Percentiles rank a stretch among this genome's conserved stretches.
Conservation (phyloP, 2,329 filamentous ascomycete species). For the Sclerotiophoma versabilis region DNA sequence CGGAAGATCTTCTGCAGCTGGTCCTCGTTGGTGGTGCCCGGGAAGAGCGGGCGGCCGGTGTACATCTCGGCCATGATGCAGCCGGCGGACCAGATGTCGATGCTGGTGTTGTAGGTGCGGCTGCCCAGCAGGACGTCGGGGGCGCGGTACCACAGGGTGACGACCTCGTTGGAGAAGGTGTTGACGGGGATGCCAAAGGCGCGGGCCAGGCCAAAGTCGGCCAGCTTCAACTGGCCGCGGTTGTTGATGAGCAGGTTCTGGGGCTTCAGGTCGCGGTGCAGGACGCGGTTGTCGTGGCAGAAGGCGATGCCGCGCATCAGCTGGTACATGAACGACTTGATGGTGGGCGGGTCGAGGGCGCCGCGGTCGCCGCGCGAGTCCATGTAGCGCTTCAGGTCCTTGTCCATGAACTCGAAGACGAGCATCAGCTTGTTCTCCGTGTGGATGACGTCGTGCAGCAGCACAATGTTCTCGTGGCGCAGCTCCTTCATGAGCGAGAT, state of each 20-base stretch:
- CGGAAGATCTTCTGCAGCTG: conserved; percentile 97
- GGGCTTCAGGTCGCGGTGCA: conserved; percentile 94
- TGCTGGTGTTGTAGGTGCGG: conserved; percentile 98
- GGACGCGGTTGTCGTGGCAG: conserved; percentile 94
- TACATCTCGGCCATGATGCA: conserved; percentile 99
- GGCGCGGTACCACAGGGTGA: conserved; percentile 96
- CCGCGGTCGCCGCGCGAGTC: conserved; percentile 89
- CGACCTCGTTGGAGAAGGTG: conserved; percentile 97
- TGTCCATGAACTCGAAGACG: conserved; percentile 99
- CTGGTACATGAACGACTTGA: conserved; percentile 99
- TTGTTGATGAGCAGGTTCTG: conserved; percentile 96
- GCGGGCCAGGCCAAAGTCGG: conserved; percentile 91
- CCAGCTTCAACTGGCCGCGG: conserved; percentile 88
- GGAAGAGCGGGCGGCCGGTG: conserved; percentile 92
- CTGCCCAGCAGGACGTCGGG: conserved; percentile 94
- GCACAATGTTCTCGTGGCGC: conserved; percentile 98
- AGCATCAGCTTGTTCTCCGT: conserved; percentile 99
- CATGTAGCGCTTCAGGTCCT: conserved; percentile 99
- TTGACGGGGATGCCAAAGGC: conserved; percentile 98
- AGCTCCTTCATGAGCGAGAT: conserved; percentile 99
- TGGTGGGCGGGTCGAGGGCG: conserved; percentile 84
- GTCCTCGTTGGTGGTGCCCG: conserved; percentile 97
- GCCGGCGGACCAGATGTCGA: conserved; percentile 98
- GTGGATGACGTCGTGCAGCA: conserved; percentile 97
- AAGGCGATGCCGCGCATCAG: conserved; percentile 95